Percentiles rank a stretch among this genome's conserved stretches.
Conservation (phyloP, 2,329 filamentous ascomycete species). For the Fusarium sororula region DNA sequence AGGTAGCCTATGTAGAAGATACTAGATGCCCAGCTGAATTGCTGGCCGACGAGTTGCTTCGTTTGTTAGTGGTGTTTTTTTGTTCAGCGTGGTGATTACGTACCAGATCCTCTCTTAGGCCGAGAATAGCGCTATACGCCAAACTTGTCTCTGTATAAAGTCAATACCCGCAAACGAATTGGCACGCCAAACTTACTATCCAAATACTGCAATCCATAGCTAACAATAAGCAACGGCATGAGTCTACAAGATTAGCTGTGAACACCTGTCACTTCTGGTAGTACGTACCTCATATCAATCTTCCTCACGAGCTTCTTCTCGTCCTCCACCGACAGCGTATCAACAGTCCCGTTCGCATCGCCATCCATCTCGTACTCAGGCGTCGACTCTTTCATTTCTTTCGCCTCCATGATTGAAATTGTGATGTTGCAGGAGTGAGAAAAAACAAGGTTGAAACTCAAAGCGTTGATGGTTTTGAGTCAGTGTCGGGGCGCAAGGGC, state of each 20-base stretch:
- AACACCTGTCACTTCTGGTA: too few species aligned
- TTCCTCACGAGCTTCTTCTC: constrained; percentile 12
- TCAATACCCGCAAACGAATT: not conserved
- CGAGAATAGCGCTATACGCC: constrained; percentile 11
- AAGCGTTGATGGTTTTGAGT: not conserved
- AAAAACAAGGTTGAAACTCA: not conserved
- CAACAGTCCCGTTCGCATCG: not conserved
- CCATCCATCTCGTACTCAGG: not conserved
- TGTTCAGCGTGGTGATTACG: rapidly evolving
- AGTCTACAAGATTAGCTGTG: not conserved
- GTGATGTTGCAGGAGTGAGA: not conserved
- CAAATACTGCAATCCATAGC: constrained; percentile 10
- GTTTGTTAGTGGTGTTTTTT: not conserved
- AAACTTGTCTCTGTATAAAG: not conserved
- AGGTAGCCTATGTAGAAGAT: constrained; percentile 21
- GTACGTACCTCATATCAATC: constrained; percentile 8
- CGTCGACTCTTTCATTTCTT: not conserved
- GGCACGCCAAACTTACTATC: not conserved
- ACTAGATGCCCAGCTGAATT: constrained; percentile 12
- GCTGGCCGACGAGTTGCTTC: not conserved
- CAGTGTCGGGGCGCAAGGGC: not conserved
- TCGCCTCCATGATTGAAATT: not conserved
- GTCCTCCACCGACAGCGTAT: not conserved
- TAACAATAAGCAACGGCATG: constrained; percentile 10
- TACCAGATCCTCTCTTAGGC: constrained; percentile 5